Percentiles rank a stretch among this genome's conserved stretches.
These are phyloP conservation scores for Aspergillus funiculosus DNA, from an alignment of 495 filamentous ascomycete species.

Conservation along the genomic window DNA sequence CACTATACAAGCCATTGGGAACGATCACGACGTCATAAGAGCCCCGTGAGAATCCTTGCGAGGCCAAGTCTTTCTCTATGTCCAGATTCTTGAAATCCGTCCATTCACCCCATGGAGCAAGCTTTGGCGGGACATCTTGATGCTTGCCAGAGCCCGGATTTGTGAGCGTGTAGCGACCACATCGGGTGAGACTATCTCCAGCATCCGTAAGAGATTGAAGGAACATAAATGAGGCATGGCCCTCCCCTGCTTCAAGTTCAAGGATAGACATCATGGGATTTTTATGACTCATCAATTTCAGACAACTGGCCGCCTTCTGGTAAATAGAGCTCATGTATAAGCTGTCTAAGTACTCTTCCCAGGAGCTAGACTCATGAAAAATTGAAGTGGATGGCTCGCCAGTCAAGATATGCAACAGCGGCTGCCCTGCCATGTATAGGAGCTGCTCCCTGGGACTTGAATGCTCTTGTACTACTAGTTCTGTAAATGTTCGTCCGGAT, in stretches of 20 bases:
- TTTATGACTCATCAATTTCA: constrained; percentile 24
- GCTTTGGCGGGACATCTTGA: constrained; percentile 21
- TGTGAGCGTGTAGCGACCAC: constrained; percentile 14
- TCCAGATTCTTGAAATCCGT: constrained; percentile 36
- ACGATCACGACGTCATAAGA: constrained; percentile 42
- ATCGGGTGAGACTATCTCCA: background rate
- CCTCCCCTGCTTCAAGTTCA: constrained; percentile 35
- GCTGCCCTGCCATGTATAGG: too few relatives aligned
- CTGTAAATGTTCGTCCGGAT: too few relatives aligned
- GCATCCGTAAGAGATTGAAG: constrained; percentile 2
- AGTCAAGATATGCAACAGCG: constrained; percentile 10
- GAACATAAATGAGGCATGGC: constrained; percentile 18
- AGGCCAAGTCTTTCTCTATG: constrained; percentile 26
- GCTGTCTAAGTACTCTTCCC: constrained; percentile 9
- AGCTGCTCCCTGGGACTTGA: too few relatives aligned
- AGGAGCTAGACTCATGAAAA: background rate
- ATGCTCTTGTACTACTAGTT: too few relatives aligned
- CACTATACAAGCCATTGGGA: constrained; percentile 41
- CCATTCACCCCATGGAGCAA: constrained; percentile 24
- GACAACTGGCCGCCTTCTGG: constrained; percentile 8
- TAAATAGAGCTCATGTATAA: constrained; percentile 6
- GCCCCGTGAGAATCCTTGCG: constrained; percentile 28
- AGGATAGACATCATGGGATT: constrained; percentile 29
- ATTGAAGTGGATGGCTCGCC: constrained; percentile 20
- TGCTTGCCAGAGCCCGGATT: constrained; percentile 15